Base-by-base conservation (phyloP, 208 protist genomes). In the Leishmania arabica region DNA sequence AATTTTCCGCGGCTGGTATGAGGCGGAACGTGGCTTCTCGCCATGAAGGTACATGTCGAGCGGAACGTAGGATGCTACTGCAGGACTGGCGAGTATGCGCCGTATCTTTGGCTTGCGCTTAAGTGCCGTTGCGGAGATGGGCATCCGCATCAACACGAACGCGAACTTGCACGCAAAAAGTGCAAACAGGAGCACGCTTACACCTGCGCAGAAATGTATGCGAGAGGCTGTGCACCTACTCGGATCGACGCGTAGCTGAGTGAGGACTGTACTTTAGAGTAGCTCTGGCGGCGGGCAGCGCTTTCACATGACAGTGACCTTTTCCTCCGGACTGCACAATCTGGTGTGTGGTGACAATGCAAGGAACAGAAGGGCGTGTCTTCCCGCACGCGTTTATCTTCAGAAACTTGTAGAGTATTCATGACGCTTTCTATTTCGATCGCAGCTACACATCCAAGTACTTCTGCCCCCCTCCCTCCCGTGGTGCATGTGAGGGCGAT, bases 1-100 rank as follows among this genome's bases (percentile, higher is more conserved):
- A 86, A 86, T 76, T 88, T 88, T 75, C 84, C 84, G 11, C 77
- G 75, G 0, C 77, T 89, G 15, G 64, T 64, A n/a, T 86, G 62
- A 86, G 64, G 11, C 19, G 24, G 27, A 58, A 15, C 49, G 45
- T 21, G 21, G 1, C 42, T 31, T 45, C 3, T n/a, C 19, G 4
- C 34, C 19, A 45, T 53, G 51, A 21, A 53, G 15, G 21, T n/a
- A 75, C 0, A 21, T 19, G 64, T 62, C 13, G 31, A 24, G 13
- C n/a, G 17, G 7, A 0, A 1, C 47, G 45, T 42, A n/a, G 17
- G 31, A 19, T 64, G 51, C 21, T 60, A 24, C 51, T 3, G 15
- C 51, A n/a, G 6, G 72, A 64, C 15, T 40, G 31, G 51, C 72
- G 51, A 19, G 15, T 31, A 1, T 54, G 42, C 21, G 40, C 24